Evolutionary conservation across 2,329 filamentous ascomycete species (phyloP).

Genomic region (Sporothrix variecibatus): DNA sequence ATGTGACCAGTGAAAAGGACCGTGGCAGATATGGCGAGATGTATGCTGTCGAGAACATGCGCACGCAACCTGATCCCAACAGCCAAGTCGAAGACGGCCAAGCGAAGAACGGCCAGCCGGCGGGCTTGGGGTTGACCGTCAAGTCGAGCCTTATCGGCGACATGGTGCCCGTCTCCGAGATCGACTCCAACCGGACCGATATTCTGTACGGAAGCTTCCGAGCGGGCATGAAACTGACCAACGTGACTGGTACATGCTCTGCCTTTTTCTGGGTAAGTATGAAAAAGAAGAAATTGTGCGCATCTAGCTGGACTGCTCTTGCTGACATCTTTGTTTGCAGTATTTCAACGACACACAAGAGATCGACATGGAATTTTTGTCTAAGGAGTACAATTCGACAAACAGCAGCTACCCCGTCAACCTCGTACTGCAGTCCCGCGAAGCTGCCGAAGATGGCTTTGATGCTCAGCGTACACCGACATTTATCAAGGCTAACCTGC

Average conservation of each 20-base stretch:
- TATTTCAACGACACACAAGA: slow-evolving; percentile 79
- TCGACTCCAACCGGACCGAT: slow-evolving; percentile 62
- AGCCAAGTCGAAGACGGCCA: slow-evolving; percentile 48
- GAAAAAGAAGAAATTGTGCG: too few relatives aligned
- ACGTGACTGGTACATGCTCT: slow-evolving; percentile 66
- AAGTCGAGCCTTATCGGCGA: slow-evolving; percentile 47
- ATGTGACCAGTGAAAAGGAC: slow-evolving; percentile 57
- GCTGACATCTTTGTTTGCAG: slow-evolving; percentile 43
- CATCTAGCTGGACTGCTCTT: background rate
- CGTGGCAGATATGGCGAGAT: slow-evolving; percentile 68
- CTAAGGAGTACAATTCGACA: slow-evolving; percentile 58
- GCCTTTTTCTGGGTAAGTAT: slow-evolving; percentile 73
- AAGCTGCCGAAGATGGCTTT: slow-evolving; percentile 60
- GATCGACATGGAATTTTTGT: slow-evolving; percentile 80
- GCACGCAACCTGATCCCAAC: slow-evolving; percentile 44
- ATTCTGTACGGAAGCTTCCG: slow-evolving; percentile 71
- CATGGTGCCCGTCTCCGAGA: slow-evolving; percentile 63
- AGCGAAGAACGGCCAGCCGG: slow-evolving; percentile 47
- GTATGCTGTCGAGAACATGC: slow-evolving; percentile 59
- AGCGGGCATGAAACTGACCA: slow-evolving; percentile 65
- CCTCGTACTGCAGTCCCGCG: slow-evolving; percentile 71
- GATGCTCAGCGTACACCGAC: slow-evolving; percentile 62
- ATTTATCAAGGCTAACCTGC: slow-evolving; percentile 59
- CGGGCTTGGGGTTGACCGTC: slow-evolving; percentile 61
- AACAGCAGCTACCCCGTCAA: slow-evolving; percentile 63